Evolutionary conservation across 192 early-diverging fungal species (phyloP).

Genomic region (Ambispora gerdemannii): DNA sequence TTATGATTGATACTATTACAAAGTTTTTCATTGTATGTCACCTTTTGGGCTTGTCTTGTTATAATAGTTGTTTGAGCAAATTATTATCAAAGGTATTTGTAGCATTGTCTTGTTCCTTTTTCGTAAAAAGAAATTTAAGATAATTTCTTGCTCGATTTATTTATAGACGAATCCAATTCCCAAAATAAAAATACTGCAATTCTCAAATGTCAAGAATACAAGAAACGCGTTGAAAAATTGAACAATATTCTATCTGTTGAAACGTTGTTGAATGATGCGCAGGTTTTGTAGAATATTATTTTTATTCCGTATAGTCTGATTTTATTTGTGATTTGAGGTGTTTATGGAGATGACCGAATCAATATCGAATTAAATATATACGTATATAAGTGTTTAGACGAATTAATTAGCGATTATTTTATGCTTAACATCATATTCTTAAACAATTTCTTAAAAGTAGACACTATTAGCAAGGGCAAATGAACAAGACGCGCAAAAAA

Average conservation of each 20-base stretch:
- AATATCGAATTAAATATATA: no score
- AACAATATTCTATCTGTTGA: not conserved
- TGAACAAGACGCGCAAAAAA: constrained; percentile 20
- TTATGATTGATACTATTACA: not conserved
- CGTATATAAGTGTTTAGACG: no score
- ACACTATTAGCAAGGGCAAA: not conserved
- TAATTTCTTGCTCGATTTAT: not conserved
- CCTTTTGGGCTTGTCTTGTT: not conserved
- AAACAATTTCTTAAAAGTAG: not conserved
- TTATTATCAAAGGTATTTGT: not conserved
- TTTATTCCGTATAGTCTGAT: not conserved
- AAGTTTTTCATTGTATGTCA: not conserved
- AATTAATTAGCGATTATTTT: no score
- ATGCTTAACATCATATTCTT: no score
- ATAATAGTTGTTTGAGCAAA: not conserved
- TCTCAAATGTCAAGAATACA: not conserved
- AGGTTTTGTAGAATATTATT: not conserved
- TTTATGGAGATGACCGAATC: no score
- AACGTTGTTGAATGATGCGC: not conserved
- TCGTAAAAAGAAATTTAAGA: not conserved
- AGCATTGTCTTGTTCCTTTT: not conserved
- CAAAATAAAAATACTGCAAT: not conserved
- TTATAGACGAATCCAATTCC: not conserved
- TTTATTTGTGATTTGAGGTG: not conserved
- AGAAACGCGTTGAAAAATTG: not conserved